Evolutionary conservation across 768 basidiomycete genomes (phyloP).

Genomic region (Mycena chlorophos): DNA sequence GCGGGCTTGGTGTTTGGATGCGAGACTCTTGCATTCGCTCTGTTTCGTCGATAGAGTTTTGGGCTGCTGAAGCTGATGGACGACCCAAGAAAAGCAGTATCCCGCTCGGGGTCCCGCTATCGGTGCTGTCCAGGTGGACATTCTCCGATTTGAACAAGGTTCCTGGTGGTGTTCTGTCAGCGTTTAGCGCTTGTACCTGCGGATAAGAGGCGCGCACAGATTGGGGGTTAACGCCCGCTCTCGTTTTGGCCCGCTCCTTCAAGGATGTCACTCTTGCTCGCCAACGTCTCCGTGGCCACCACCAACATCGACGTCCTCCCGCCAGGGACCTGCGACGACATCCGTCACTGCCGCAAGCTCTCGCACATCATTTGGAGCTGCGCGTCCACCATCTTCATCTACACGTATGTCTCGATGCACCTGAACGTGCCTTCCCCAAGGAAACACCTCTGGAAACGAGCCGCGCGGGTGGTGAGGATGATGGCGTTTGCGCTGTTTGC

Average conservation of each 20-base stretch:
- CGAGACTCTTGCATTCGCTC: too few relatives aligned
- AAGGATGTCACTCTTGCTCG: background rate
- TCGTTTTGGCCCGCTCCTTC: background rate
- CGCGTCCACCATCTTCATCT: slow-evolving; percentile 1
- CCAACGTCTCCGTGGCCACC: background rate
- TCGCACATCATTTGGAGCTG: background rate
- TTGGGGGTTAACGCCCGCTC: background rate
- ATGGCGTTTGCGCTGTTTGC: background rate
- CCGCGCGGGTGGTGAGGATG: background rate
- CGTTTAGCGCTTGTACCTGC: background rate
- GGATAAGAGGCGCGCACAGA: background rate
- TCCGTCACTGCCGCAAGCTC: background rate
- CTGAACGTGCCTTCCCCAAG: background rate
- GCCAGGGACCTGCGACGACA: background rate
- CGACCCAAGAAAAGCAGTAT: too few relatives aligned
- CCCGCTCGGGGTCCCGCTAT: too few relatives aligned
- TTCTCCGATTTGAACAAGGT: background rate
- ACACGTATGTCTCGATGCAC: slow-evolving; percentile 4
- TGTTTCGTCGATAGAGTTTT: too few relatives aligned
- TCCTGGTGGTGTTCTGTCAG: background rate
- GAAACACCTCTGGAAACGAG: background rate
- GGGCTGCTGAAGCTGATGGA: too few relatives aligned
- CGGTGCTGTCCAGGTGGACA: background rate
- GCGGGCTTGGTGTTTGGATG: too few relatives aligned
- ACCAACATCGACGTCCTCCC: background rate